Evolutionary conservation across 202 grass and related monocot genomes (phyloP).

Genomic region (Digitaria exilis): DNA sequence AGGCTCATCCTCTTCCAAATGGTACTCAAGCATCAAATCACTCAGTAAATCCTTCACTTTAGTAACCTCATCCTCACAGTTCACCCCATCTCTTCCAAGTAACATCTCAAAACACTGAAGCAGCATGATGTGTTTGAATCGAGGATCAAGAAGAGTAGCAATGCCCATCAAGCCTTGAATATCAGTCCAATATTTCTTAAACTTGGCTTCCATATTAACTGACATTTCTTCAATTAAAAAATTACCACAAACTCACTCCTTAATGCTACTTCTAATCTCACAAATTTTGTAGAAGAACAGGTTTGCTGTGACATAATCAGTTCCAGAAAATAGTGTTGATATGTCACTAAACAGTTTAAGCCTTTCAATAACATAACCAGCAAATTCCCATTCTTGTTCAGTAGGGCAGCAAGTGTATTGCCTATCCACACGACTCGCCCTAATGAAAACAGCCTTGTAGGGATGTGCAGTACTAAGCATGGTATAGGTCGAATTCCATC

Average conservation of each 20-base stretch:
- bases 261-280: background rate
- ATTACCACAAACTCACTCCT: background rate
- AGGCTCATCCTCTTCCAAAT: too few species aligned
- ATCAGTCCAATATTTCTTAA: conserved; percentile 19
- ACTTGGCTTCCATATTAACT: background rate
- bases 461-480: background rate
- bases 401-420: background rate
- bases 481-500: background rate
- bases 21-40: too few species aligned
- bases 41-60: too few species aligned
- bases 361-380: background rate
- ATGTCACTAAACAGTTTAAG: background rate
- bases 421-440: background rate
- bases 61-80: too few species aligned
- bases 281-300: background rate
- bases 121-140: background rate
- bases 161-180: background rate
- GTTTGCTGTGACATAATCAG: conserved; percentile 4
- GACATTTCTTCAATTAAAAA: background rate
- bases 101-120: too few species aligned
- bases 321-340: background rate
- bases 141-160: background rate
- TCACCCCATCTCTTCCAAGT: too few species aligned
- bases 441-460: background rate
- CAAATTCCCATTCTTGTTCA: background rate